These are phyloP conservation scores for Gracilariopsis chorda DNA, from an alignment of 23 red algal species.

Conservation along the genomic window DNA sequence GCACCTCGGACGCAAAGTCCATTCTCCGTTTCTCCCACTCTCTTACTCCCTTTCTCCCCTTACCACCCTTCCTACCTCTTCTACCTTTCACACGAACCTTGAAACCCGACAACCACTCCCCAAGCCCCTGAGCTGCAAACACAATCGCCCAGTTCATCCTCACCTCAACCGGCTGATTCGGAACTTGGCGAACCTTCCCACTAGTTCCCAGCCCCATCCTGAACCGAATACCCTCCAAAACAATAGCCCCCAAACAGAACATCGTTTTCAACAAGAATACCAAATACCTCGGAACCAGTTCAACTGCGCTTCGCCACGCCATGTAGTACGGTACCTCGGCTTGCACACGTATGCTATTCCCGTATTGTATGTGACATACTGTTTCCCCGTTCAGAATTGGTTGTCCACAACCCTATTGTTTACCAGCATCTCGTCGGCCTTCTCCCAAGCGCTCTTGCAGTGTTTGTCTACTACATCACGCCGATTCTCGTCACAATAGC, in stretches of 20 bases:
- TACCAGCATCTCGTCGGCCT: background rate
- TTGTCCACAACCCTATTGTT: background rate
- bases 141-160: background rate
- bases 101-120: background rate
- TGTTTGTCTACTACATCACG: background rate
- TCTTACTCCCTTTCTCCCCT: background rate
- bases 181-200: background rate
- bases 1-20: conserved; percentile 5
- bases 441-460: background rate
- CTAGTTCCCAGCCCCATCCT: background rate
- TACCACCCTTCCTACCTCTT: background rate
- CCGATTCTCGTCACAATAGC: background rate
- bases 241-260: background rate
- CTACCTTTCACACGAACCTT: background rate
- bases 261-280: background rate
- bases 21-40: background rate
- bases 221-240: background rate
- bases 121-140: background rate
- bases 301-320: background rate
- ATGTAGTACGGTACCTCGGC: background rate
- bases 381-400: background rate
- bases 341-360: background rate
- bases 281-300: background rate
- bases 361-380: background rate
- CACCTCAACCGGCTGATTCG: background rate